Evolutionary conservation across 2,329 filamentous ascomycete genomes (phyloP).

Genomic region (Alternaria incomplexa): DNA sequence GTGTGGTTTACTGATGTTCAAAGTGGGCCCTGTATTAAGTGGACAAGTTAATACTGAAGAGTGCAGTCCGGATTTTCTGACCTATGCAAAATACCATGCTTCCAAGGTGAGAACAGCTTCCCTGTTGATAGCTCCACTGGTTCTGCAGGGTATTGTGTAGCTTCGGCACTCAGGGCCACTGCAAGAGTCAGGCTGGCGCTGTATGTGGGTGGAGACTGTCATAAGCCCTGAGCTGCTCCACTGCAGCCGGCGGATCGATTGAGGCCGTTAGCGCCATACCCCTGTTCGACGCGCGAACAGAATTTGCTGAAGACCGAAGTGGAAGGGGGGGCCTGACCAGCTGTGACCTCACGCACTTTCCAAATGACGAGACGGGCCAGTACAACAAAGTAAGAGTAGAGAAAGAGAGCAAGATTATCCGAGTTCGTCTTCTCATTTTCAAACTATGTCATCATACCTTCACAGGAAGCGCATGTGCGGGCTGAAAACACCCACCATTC

Average conservation of each 20-base stretch:
- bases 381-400: neutral
- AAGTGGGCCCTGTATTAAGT: neutral
- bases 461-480: neutral
- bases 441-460: neutral
- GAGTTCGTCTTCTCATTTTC: neutral
- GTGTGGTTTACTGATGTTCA: neutral
- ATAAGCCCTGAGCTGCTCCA: neutral
- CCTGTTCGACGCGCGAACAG: neutral
- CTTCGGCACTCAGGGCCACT: neutral
- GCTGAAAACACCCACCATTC: neutral
- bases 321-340: constrained; percentile 3
- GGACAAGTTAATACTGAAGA: neutral
- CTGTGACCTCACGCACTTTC: neutral
- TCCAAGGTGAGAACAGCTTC: neutral
- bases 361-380: neutral
- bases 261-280: neutral
- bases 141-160: constrained; percentile 3
- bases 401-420: neutral
- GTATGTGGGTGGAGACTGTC: neutral
- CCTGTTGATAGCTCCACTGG: neutral
- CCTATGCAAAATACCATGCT: neutral
- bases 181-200: neutral
- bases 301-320: neutral
- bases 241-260: neutral
- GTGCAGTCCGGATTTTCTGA: neutral